Conservation (phyloP, 1,284 basidiomycete species). For the Irpex sp. region DNA sequence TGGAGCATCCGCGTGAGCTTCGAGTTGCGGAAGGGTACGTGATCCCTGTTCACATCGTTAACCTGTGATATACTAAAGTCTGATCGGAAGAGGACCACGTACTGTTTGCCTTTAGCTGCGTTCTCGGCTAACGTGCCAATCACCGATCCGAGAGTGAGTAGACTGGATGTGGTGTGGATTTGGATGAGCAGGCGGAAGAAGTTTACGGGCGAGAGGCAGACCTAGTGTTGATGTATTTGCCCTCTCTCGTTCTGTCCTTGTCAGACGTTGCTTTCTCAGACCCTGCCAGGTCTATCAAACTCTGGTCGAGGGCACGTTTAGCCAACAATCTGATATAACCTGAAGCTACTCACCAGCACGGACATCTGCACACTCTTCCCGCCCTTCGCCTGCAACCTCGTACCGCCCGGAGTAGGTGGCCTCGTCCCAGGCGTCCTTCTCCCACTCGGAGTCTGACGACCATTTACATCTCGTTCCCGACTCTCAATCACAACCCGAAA, state of each 20-base stretch:
- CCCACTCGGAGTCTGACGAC: conserved; percentile 43
- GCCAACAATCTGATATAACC: background rate
- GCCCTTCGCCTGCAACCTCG: conserved; percentile 65
- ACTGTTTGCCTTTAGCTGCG: conserved; percentile 75
- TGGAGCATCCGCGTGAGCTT: conserved; percentile 94
- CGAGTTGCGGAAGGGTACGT: conserved; percentile 94
- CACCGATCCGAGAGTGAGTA: conserved; percentile 87
- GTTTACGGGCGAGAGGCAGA: conserved; percentile 22
- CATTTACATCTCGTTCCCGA: conserved; percentile 55
- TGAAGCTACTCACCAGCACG: conserved; percentile 56
- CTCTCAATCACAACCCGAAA: conserved; percentile 88
- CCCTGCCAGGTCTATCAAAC: conserved; percentile 94
- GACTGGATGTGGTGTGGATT: conserved; percentile 37
- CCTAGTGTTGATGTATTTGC: conserved; percentile 92
- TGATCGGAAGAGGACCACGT: conserved; percentile 12
- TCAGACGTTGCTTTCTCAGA: conserved; percentile 94
- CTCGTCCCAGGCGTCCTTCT: conserved; percentile 51
- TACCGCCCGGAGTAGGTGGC: conserved; percentile 65
- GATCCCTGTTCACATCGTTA: conserved; percentile 48
- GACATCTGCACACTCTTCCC: conserved; percentile 78
- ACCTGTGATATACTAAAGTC: background rate
- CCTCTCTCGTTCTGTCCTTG: conserved; percentile 88
- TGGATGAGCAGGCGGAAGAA: background rate
- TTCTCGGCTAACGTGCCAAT: conserved; percentile 89
- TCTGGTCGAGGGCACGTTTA: conserved; percentile 38